Evolutionary conservation across 108 stramenopile genomes (phyloP).

Genomic region (Fragilariopsis cylindrus): DNA sequence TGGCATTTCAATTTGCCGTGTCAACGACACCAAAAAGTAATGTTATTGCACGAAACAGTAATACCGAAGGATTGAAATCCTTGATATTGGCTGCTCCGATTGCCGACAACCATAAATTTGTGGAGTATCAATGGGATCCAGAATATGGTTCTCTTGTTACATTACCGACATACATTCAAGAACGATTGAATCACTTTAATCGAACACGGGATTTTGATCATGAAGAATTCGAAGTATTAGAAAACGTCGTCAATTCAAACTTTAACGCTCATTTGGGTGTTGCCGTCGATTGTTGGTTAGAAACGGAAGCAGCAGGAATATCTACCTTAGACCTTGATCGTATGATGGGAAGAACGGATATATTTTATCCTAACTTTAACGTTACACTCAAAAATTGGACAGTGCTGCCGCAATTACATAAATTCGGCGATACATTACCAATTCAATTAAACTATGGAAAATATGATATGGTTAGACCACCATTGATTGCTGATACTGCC

Average conservation of each 20-base stretch:
- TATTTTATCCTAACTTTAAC: not conserved
- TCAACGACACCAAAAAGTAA: too few relatives aligned
- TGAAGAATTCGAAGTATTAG: not conserved
- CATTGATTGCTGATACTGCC: conserved; percentile 1
- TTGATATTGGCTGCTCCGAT: not conserved
- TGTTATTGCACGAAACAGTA: too few relatives aligned
- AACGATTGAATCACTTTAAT: not conserved
- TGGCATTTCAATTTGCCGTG: too few relatives aligned
- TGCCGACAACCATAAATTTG: conserved; percentile 9
- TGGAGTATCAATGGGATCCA: conserved; percentile 7
- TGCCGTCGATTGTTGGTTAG: conserved; percentile 1
- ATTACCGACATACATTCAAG: not conserved
- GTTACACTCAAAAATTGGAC: not conserved
- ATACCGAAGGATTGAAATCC: not conserved
- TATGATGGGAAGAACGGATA: not conserved
- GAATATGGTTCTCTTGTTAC: not conserved
- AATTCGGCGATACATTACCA: not conserved
- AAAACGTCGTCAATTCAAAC: not conserved
- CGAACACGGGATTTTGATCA: too few relatives aligned
- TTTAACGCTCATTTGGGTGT: conserved; percentile 4
- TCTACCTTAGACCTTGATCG: too few relatives aligned
- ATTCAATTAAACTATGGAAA: not conserved
- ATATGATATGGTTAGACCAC: not conserved
- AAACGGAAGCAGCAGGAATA: not conserved
- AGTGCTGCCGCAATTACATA: not conserved